A percentile compares a stretch with the other conserved stretches of the same genome.
Evolutionary conservation across 2,329 filamentous ascomycete genomes (phyloP).

Genomic region (Coniochaeta sp.): DNA sequence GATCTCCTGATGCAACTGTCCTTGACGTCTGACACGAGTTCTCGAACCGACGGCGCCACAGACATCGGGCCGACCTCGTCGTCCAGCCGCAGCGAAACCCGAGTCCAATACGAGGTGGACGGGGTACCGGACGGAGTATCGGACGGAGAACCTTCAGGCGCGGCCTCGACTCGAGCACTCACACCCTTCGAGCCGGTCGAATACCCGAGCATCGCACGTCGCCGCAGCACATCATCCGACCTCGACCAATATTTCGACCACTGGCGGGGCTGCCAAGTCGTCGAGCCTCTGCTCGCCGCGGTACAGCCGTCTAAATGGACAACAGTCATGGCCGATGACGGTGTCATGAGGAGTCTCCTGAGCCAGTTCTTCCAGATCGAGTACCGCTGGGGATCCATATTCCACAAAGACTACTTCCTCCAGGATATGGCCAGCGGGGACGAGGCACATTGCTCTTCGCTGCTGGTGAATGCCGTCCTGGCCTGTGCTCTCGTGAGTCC

Average conservation of each 20-base stretch:
- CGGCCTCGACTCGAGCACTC: not conserved
- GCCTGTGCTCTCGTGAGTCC: conserved; percentile 14
- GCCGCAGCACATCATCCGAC: conserved; percentile 26
- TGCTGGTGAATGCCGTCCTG: conserved; percentile 30
- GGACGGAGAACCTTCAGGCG: not conserved
- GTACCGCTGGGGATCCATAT: conserved; percentile 23
- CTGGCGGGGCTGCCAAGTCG: conserved; percentile 7
- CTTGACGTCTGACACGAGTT: conserved; percentile 26
- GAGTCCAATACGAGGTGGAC: not conserved
- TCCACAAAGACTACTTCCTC: conserved; percentile 31
- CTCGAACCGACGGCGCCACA: conserved; percentile 21
- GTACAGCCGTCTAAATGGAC: conserved; percentile 28
- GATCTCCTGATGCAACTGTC: conserved; percentile 29
- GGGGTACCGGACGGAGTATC: no score
- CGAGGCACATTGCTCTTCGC: conserved; percentile 27
- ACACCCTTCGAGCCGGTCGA: conserved; percentile 1
- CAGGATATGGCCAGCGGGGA: conserved; percentile 26
- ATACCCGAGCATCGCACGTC: conserved; percentile 19
- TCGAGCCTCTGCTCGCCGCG: conserved; percentile 23
- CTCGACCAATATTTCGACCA: not conserved
- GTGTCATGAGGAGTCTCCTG: conserved; percentile 42
- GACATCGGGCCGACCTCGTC: not conserved
- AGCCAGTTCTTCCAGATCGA: conserved; percentile 58
- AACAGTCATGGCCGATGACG: conserved; percentile 23
- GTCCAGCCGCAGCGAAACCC: conserved; percentile 9